Conservation (phyloP, 805 yeast genomes). For the Jamesozyma piceae region DNA sequence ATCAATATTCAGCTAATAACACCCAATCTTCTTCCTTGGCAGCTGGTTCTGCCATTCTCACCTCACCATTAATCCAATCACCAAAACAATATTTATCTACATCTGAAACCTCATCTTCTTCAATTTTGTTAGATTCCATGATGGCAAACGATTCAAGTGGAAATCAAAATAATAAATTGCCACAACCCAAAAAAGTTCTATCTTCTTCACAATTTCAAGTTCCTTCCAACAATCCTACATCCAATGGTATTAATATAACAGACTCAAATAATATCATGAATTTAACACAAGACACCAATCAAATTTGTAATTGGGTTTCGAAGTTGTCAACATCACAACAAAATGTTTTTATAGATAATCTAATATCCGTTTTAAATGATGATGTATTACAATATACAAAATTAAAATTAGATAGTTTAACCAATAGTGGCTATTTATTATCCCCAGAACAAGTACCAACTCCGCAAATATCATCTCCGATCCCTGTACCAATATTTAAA, state of each 20-base stretch:
- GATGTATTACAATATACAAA: constrained; percentile 44
- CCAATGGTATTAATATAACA: neutral
- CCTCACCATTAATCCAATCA: constrained; percentile 19
- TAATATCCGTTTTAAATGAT: constrained; percentile 41
- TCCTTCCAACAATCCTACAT: constrained; percentile 8
- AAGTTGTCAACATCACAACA: constrained; percentile 43
- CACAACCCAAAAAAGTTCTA: neutral
- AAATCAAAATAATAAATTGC: neutral
- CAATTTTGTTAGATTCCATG: neutral
- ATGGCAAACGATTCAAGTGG: neutral
- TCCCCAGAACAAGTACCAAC: constrained; percentile 6
- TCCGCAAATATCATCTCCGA: constrained; percentile 19
- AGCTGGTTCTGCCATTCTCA: constrained; percentile 25
- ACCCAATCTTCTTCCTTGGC: constrained; percentile 5
- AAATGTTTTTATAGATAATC: constrained; percentile 44
- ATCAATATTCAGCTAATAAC: neutral
- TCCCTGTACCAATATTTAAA: constrained; percentile 8
- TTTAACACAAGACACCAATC: constrained; percentile 43
- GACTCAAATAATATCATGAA: constrained; percentile 10
- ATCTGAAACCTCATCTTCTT: neutral
- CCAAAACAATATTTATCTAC: constrained; percentile 3
- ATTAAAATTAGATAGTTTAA: constrained; percentile 35
- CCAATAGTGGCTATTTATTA: constrained; percentile 13
- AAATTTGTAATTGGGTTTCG: constrained; percentile 43
- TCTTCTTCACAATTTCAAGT: constrained; percentile 2